Percentiles rank a stretch among this genome's conserved stretches.
Conservation (phyloP, 1,139 yeast species). For the Kluyveromyces sp. region DNA sequence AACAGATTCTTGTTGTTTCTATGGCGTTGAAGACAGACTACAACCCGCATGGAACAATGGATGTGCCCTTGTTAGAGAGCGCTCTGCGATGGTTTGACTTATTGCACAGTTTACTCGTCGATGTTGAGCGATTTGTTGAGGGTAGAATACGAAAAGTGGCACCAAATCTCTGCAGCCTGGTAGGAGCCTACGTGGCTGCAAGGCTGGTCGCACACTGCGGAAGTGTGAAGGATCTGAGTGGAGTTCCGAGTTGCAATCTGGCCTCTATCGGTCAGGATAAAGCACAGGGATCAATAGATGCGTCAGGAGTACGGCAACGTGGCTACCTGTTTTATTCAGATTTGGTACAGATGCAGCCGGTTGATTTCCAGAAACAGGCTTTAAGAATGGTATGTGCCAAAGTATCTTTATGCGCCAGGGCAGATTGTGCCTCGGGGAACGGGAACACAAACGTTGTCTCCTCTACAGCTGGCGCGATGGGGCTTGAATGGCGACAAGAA, state of each 20-base stretch:
- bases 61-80: not conserved
- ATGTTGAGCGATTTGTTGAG: not conserved
- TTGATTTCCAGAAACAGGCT: slow-evolving; percentile 58
- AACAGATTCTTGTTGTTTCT: slow-evolving; percentile 62
- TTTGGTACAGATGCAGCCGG: slow-evolving; percentile 46
- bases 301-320: slow-evolving; percentile 46
- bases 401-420: slow-evolving; percentile 72
- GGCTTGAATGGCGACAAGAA: slow-evolving; percentile 53
- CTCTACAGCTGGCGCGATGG: slow-evolving; percentile 47
- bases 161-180: slow-evolving; percentile 69
- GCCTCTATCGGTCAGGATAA: slow-evolving; percentile 66
- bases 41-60: slow-evolving; percentile 12
- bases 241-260: slow-evolving; percentile 76
- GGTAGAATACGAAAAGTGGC: slow-evolving; percentile 44
- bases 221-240: slow-evolving; percentile 60
- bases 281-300: slow-evolving; percentile 35
- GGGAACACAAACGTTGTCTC: slow-evolving; percentile 3
- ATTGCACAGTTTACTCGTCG: not conserved
- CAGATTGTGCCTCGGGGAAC: slow-evolving; percentile 43
- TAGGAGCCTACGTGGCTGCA: slow-evolving; percentile 71
- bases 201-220: slow-evolving; percentile 67
- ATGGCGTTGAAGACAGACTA: slow-evolving; percentile 59
- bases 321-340: slow-evolving; percentile 58
- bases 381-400: slow-evolving; percentile 77
- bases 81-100: slow-evolving; percentile 1